Conservation (phyloP, 306 rosid genomes). For the Pachyrhizus erosus region DNA sequence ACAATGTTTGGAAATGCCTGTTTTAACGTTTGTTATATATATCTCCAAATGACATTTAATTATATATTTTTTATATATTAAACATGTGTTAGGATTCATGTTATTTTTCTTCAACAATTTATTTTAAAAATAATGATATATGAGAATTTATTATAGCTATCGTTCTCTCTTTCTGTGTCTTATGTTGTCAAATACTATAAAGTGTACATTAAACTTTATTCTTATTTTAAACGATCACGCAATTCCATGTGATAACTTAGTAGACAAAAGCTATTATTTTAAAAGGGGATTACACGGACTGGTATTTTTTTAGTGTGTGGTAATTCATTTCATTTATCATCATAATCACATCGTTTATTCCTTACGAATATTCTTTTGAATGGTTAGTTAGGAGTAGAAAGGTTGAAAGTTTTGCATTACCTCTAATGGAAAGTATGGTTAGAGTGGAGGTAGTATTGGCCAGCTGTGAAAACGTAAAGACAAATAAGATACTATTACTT, state of each 20-base stretch:
- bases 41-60: background rate
- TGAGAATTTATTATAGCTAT: no score
- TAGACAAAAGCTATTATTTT: background rate
- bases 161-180: no score
- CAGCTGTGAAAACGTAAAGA: background rate
- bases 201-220: background rate
- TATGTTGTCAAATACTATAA: background rate
- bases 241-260: background rate
- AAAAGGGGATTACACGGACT: no score
- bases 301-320: background rate
- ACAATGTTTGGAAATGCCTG: background rate
- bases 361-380: conserved; percentile 44
- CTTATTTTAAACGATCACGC: background rate
- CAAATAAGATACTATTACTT: background rate
- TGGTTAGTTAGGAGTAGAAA: background rate
- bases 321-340: background rate
- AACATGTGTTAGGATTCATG: background rate
- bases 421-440: background rate
- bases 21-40: background rate
- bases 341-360: conserved; percentile 24
- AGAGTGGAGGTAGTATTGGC: background rate
- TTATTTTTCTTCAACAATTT: background rate
- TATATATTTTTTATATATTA: background rate
- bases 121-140: no score
- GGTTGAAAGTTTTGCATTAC: background rate